A percentile compares a stretch with the other conserved stretches of the same genome.
Evolutionary conservation across 495 filamentous ascomycete genomes (phyloP).

Genomic region (Chaetomium cochliodes): DNA sequence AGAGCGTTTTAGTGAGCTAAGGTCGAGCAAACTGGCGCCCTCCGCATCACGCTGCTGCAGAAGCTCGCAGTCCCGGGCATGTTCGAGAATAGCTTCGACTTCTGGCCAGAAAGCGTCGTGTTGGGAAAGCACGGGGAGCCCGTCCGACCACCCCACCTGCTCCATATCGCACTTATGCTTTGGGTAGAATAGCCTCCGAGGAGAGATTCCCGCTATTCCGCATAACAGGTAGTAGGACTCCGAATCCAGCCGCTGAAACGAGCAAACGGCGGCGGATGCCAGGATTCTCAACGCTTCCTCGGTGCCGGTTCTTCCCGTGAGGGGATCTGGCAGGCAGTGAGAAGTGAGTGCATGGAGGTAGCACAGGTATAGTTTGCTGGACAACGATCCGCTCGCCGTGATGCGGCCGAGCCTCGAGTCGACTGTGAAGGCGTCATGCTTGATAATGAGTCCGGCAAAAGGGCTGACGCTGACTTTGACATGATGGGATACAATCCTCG

Average conservation of each 20-base stretch:
- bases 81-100: slow-evolving; percentile 7
- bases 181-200: slow-evolving; percentile 43
- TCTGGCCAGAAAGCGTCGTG: slow-evolving; percentile 47
- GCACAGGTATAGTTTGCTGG: slow-evolving; percentile 53
- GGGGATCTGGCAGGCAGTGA: slow-evolving; percentile 55
- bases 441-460: slow-evolving; percentile 22
- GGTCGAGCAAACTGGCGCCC: background rate
- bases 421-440: slow-evolving; percentile 44
- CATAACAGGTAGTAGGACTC: slow-evolving; percentile 43
- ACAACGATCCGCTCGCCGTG: slow-evolving; percentile 51
- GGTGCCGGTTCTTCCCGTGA: slow-evolving; percentile 60
- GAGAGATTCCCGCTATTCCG: slow-evolving; percentile 53
- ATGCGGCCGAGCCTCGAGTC: slow-evolving; percentile 52
- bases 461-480: slow-evolving; percentile 43
- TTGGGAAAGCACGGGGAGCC: slow-evolving; percentile 50
- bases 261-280: slow-evolving; percentile 48
- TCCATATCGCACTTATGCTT: slow-evolving; percentile 32
- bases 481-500: slow-evolving; percentile 34
- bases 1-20: background rate
- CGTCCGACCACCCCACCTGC: slow-evolving; percentile 25
- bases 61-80: slow-evolving; percentile 17
- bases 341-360: slow-evolving; percentile 65
- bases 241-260: slow-evolving; percentile 46
- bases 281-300: slow-evolving; percentile 58
- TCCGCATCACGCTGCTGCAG: background rate